Evolutionary conservation across 192 early-diverging fungal genomes (phyloP), one percentile per base, ranked within the genome.

Genomic region (Coemansia sp.): DNA sequence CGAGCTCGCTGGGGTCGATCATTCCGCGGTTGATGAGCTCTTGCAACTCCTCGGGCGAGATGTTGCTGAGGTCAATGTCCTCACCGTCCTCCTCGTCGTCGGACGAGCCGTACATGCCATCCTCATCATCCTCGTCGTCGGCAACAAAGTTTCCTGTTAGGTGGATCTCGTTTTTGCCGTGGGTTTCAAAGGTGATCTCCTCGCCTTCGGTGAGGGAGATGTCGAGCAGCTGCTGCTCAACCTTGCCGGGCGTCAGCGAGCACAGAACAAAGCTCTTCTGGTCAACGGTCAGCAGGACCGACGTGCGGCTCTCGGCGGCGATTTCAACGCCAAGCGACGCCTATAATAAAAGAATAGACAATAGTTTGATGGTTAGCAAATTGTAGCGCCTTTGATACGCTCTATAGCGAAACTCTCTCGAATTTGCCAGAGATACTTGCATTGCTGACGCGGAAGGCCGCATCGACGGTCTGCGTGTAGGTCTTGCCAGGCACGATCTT

Each of bases 381-480:
- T 38, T 12, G 24, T 32, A 65, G n/a, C 17, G 20, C 2, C 22
- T 31, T n/a, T 6, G 9, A 45, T 12, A 67, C 54, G 24, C 17
- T n/a, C 1, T 24, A 14, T 24, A 31, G 12, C 12, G 22, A 46
- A 20, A 25, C 9, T 32, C 5, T 22, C 24, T 54, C 46, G 37
- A 7, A 40, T 27, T 12, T 22, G 6, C 29, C 15, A n/a, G 20
- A 27, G n/a, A 4, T 39, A 62, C 71, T 74, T 86, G 90, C 90
- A 78, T 91, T 91, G 32, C 90, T 87, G 51, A 96, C 60, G 56
- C 88, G 86, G 86, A 96, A 94, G n/a, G 90, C 77, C 51, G 82
- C 74, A 54, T 93, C 90, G 27, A 94, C 92, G 22, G 84, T 77
- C 66, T 94, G 92, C 57, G 87, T 85, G 72, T 91, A 94, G 27